Evolutionary conservation across 164 flowering plant species (phyloP).

Genomic region (Berberis thunbergii): DNA sequence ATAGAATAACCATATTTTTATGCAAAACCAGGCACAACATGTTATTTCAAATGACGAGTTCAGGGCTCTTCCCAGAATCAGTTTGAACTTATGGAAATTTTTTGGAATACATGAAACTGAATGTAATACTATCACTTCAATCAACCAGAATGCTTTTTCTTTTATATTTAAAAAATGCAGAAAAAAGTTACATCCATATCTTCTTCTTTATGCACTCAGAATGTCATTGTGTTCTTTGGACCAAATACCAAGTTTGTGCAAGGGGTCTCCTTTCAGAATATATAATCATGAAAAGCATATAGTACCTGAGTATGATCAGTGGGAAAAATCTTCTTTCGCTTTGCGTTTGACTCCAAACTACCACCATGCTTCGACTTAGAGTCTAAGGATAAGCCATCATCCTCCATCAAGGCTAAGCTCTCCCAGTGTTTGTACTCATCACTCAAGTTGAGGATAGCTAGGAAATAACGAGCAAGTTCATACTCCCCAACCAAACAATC

Average conservation of each 20-base stretch:
- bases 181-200: too few relatives aligned
- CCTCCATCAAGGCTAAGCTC: slow-evolving; percentile 21
- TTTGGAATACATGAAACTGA: not conserved
- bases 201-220: too few relatives aligned
- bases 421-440: slow-evolving; percentile 63
- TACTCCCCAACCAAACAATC: slow-evolving; percentile 49
- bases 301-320: slow-evolving; percentile 80
- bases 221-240: not conserved
- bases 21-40: too few relatives aligned
- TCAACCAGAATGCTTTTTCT: not conserved
- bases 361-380: slow-evolving; percentile 6
- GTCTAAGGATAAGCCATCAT: slow-evolving; percentile 5
- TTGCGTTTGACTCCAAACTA: slow-evolving; percentile 14
- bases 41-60: too few relatives aligned
- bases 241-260: too few relatives aligned
- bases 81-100: not conserved
- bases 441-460: slow-evolving; percentile 44
- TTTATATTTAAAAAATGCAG: too few relatives aligned
- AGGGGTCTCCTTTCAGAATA: not conserved
- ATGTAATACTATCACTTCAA: not conserved
- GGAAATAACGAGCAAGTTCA: slow-evolving; percentile 54
- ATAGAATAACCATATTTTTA: too few relatives aligned
- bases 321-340: slow-evolving; percentile 26
- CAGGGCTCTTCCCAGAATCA: too few relatives aligned
- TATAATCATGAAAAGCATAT: not conserved